Conservation (phyloP, 228 moss, liverwort and hornwort genomes). For the Sphagnum fallax region DNA sequence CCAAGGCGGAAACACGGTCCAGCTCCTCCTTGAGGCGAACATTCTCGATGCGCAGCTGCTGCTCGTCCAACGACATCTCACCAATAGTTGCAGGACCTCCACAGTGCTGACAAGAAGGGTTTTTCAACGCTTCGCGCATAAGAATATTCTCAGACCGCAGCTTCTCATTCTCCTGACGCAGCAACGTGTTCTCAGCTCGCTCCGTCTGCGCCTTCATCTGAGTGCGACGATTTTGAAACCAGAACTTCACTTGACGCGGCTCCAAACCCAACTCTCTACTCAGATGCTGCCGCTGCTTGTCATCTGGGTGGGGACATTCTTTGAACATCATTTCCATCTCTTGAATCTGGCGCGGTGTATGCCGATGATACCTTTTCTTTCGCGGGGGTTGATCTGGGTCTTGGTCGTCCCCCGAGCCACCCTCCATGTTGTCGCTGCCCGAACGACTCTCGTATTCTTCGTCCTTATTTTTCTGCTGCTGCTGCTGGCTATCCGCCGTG, state of each 20-base stretch:
- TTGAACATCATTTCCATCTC: conserved; percentile 99
- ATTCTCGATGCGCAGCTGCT: conserved; percentile 85
- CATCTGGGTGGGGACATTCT: conserved; percentile 96
- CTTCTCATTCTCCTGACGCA: conserved; percentile 81
- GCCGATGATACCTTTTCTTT: conserved; percentile 92
- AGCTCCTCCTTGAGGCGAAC: conserved; percentile 84
- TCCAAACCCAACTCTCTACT: conserved; percentile 87
- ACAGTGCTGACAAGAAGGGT: conserved; percentile 81
- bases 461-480: conserved; percentile 46
- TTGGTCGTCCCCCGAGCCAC: conserved; percentile 85
- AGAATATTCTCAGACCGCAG: conserved; percentile 65
- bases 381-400: conserved; percentile 77
- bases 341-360: conserved; percentile 91
- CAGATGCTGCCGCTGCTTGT: conserved; percentile 99
- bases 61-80: conserved; percentile 96
- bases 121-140: conserved; percentile 86
- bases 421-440: conserved; percentile 97
- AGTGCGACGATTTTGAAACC: conserved; percentile 95
- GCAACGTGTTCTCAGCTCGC: conserved; percentile 74
- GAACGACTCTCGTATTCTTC: conserved; percentile 92
- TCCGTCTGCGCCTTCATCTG: conserved; percentile 99
- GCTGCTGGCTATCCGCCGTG: conserved; percentile 81
- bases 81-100: conserved; percentile 79
- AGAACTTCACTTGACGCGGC: conserved; percentile 97
- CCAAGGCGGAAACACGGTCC: conserved; percentile 75